Evolutionary conservation across 176 grass and related monocot genomes (phyloP).

Genomic region (Alopecurus myosuroides): DNA sequence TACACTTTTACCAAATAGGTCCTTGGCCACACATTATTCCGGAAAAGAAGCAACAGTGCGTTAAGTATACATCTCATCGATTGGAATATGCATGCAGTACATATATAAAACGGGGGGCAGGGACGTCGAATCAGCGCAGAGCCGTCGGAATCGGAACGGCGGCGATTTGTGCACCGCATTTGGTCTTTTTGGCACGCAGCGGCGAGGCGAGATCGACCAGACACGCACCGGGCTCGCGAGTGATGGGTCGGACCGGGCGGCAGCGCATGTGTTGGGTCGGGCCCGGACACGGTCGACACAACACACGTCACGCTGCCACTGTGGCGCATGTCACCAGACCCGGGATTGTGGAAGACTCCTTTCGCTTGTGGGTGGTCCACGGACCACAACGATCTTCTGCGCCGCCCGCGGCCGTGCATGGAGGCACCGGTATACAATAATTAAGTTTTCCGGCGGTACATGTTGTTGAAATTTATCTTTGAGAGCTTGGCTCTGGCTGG

Average conservation of each 20-base stretch:
- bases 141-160: too few relatives aligned
- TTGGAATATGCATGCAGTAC: background rate
- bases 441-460: background rate
- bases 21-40: background rate
- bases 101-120: background rate
- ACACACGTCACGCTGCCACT: conserved; percentile 33
- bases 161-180: background rate
- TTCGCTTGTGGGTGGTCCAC: conserved; percentile 16
- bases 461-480: too few relatives aligned
- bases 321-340: conserved; percentile 61
- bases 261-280: conserved; percentile 25
- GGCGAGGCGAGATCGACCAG: background rate
- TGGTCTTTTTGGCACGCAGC: background rate
- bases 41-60: background rate
- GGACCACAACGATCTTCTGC: conserved; percentile 19
- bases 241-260: background rate
- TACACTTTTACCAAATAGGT: background rate
- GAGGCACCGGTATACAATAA: background rate
- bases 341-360: conserved; percentile 26
- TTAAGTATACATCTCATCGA: background rate
- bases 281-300: conserved; percentile 9
- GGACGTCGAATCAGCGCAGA: conserved; percentile 4
- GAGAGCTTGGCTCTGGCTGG: too few relatives aligned
- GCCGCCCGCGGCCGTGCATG: background rate
- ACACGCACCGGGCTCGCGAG: background rate